Evolutionary conservation across 495 filamentous ascomycete genomes (phyloP).

Genomic region (Jackrogersella minutella): DNA sequence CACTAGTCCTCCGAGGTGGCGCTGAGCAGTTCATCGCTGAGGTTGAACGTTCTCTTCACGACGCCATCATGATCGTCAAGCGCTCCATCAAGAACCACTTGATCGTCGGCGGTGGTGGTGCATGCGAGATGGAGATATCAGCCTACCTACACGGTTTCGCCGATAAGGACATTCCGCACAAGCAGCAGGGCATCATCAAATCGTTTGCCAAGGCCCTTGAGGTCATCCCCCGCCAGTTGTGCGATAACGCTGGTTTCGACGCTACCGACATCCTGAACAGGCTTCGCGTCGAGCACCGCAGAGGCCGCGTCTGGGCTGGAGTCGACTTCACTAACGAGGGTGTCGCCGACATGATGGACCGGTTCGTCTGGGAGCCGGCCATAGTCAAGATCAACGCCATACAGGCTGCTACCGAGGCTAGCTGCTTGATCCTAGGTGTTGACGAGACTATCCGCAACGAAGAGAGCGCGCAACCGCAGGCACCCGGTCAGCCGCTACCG

Average conservation of each 20-base stretch:
- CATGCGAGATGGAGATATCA: conserved; percentile 95
- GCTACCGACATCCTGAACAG: conserved; percentile 96
- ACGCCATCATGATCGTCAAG: conserved; percentile 99
- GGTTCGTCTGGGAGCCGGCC: conserved; percentile 96
- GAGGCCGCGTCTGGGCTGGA: conserved; percentile 90
- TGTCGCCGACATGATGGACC: conserved; percentile 88
- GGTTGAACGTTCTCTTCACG: conserved; percentile 94
- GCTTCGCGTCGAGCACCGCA: conserved; percentile 91
- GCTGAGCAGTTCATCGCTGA: conserved; percentile 99
- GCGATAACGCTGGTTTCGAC: conserved; percentile 98
- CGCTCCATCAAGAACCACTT: conserved; percentile 90
- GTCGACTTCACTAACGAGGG: conserved; percentile 95
- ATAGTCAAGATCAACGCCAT: conserved; percentile 98
- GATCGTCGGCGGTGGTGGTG: conserved; percentile 95
- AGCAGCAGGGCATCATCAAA: conserved; percentile 97
- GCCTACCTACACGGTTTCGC: conserved; percentile 90
- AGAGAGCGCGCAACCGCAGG: conserved; percentile 83
- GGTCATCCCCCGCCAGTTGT: conserved; percentile 94
- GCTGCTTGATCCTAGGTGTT: conserved; percentile 92
- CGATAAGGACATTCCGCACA: conserved; percentile 88
- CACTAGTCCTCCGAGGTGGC: conserved; percentile 90
- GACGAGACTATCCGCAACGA: conserved; percentile 99
- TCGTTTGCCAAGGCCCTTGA: conserved; percentile 97
- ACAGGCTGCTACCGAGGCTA: conserved; percentile 92
- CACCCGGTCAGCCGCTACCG: conserved; percentile 78